phyloP scores from a whole-genome alignment of 2,329 filamentous ascomycete genomes.

The Sordariomycetes sp. region DNA sequence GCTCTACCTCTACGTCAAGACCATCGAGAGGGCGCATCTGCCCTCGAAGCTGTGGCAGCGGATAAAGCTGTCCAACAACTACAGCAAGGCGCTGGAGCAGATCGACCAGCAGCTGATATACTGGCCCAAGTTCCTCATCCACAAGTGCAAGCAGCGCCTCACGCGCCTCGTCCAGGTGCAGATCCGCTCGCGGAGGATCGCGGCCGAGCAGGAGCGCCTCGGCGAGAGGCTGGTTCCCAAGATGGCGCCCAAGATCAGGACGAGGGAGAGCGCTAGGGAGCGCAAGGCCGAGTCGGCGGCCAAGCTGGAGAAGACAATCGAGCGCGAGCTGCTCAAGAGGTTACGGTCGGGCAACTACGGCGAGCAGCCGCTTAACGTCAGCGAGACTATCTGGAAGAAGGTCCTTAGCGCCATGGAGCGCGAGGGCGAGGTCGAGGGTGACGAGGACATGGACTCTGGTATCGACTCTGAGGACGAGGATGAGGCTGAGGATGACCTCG shows the following conservation, averaged over 20 bases:
- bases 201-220: slow-evolving; percentile 77
- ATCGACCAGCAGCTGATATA: slow-evolving; percentile 80
- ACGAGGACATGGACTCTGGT: slow-evolving; percentile 81
- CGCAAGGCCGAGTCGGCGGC: slow-evolving; percentile 70
- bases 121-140: slow-evolving; percentile 85
- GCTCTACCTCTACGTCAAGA: slow-evolving; percentile 96
- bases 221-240: slow-evolving; percentile 83
- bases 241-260: slow-evolving; percentile 77
- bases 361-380: slow-evolving; percentile 87
- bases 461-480: slow-evolving; percentile 65
- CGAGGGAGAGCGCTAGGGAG: slow-evolving; percentile 63
- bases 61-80: slow-evolving; percentile 82
- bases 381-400: slow-evolving; percentile 94
- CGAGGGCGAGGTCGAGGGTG: slow-evolving; percentile 67
- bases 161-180: slow-evolving; percentile 86
- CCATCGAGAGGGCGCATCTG: slow-evolving; percentile 75
- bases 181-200: slow-evolving; percentile 65
- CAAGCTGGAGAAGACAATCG: slow-evolving; percentile 91
- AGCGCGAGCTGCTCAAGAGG: slow-evolving; percentile 85
- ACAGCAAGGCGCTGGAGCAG: slow-evolving; percentile 75
- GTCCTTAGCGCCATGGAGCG: slow-evolving; percentile 84
- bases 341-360: slow-evolving; percentile 88
- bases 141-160: slow-evolving; percentile 94
- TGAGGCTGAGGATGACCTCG: slow-evolving; percentile 56
- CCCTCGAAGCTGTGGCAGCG: slow-evolving; percentile 91